phyloP scores from a whole-genome alignment of 805 yeast genomes.

The Ogataea haglerorum region DNA sequence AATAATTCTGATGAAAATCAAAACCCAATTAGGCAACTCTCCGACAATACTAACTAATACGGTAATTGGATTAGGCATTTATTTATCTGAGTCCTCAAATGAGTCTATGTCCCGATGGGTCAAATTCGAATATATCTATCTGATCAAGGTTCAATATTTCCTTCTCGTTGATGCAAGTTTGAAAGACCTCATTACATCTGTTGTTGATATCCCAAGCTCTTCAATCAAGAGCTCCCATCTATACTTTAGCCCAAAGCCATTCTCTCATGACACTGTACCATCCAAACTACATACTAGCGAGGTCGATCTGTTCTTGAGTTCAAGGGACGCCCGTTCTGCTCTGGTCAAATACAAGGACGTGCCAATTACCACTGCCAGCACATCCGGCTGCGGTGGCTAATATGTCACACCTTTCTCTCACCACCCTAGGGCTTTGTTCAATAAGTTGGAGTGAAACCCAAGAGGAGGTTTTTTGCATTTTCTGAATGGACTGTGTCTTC shows the following conservation, averaged over 20 bases:
- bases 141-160: slow-evolving; percentile 77
- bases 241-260: slow-evolving; percentile 75
- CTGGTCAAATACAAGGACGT: slow-evolving; percentile 57
- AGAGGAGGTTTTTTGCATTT: slow-evolving; percentile 63
- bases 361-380: slow-evolving; percentile 84
- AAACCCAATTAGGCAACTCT: slow-evolving; percentile 1
- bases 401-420: slow-evolving; percentile 33
- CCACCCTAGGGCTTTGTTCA: no score
- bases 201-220: slow-evolving; percentile 67
- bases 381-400: slow-evolving; percentile 68
- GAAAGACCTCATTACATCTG: slow-evolving; percentile 68
- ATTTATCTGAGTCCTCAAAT: not conserved
- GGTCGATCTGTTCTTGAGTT: slow-evolving; percentile 44
- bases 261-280: slow-evolving; percentile 87
- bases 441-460: no score
- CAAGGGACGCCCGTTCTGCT: no score
- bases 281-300: slow-evolving; percentile 56
- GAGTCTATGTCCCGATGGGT: slow-evolving; percentile 41
- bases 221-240: slow-evolving; percentile 56
- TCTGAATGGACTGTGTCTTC: slow-evolving; percentile 66
- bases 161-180: slow-evolving; percentile 74
- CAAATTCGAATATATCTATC: slow-evolving; percentile 67
- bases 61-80: not conserved
- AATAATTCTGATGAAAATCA: no score
- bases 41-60: not conserved